Evolutionary conservation across 2,329 filamentous ascomycete species (phyloP).

Genomic region (Lachnellula arida): DNA sequence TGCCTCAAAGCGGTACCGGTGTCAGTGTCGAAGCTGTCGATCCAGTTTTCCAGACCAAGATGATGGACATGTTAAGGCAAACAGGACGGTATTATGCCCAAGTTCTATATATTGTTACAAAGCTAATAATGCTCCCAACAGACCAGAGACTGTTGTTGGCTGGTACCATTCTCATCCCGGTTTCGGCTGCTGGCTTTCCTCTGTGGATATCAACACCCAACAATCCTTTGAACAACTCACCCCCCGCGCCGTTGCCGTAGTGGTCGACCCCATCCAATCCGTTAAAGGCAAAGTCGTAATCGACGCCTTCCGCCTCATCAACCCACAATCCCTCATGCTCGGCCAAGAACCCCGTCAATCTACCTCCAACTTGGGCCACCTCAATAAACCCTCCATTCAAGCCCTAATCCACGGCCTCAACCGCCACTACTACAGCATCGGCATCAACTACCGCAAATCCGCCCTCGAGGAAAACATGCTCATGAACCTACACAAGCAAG

Average conservation of each 20-base stretch:
- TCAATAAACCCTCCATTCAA: slow-evolving; percentile 99
- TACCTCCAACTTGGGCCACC: slow-evolving; percentile 93
- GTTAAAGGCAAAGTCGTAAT: slow-evolving; percentile 99
- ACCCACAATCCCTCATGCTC: slow-evolving; percentile 95
- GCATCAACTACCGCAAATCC: slow-evolving; percentile 96
- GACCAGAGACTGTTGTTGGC: slow-evolving; percentile 93
- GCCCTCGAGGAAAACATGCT: slow-evolving; percentile 98
- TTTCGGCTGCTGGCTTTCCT: slow-evolving; percentile 98
- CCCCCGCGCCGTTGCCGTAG: slow-evolving; percentile 91
- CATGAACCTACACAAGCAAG: slow-evolving; percentile 99
- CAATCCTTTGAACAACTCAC: slow-evolving; percentile 99
- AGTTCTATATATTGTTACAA: not conserved
- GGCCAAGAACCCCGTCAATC: slow-evolving; percentile 97
- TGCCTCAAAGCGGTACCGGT: slow-evolving; percentile 97
- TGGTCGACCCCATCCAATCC: slow-evolving; percentile 97
- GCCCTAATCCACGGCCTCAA: slow-evolving; percentile 97
- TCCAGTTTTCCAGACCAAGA: slow-evolving; percentile 98
- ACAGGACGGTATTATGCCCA: slow-evolving; percentile 69
- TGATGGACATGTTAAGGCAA: slow-evolving; percentile 99
- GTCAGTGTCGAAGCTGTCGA: slow-evolving; percentile 98
- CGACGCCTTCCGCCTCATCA: slow-evolving; percentile 97
- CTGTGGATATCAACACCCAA: slow-evolving; percentile 98
- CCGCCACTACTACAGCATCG: slow-evolving; percentile 98
- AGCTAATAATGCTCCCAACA: slow-evolving; percentile 35
- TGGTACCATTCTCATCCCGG: slow-evolving; percentile 99